Evolutionary conservation across 1,284 basidiomycete genomes (phyloP), one percentile per base, ranked within the genome.

Genomic region (Marasmius tenuissimus): DNA sequence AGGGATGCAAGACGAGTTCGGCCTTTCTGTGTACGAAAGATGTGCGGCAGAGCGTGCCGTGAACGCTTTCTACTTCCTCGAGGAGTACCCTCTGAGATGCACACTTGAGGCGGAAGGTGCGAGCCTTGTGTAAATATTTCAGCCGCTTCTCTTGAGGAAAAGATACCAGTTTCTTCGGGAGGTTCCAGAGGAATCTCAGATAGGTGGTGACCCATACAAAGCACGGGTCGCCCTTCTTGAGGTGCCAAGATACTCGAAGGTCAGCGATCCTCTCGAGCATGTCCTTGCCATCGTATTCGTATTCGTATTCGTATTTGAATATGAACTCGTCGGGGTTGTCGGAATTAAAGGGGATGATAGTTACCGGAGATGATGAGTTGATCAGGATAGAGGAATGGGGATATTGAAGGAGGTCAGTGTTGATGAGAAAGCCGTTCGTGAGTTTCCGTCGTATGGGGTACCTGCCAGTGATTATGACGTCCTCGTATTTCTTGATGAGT

Each of bases 11-110:
- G 70, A 58, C 63, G 66, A 4, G 73, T 68, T 0, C 68, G 61
- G 0, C 76, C 76, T 3, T 69, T 0, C 62, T 66, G 61, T 73
- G 69, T 9, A 78, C 69, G 22, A 77, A 76, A 1, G 73, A 54
- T 2, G 75, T 67, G 61, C 79, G 77, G 33, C 68, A 71, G 0
- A 79, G 66, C 9, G 73, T 71, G 9, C 77, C 73, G 60, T 76
- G 73, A 40, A 40, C 16, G 39, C 39, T 40, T 0, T 76, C 62
- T 34, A 65, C 65, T 59, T 67, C 12, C 12, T 39, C 7, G 68
- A 33, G 57, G 73, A 70, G 4, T 5, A 4, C 0, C 20, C 12
- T 0, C 69, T 57, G 39, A 16, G 39, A 40, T 9, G 9, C 39
- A 40, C 39, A 40, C 16, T 40, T 40, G 16, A 40, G 39, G 9